Base-by-base conservation (phyloP, 2,329 filamentous ascomycete species). In the Penicillium sp. region DNA sequence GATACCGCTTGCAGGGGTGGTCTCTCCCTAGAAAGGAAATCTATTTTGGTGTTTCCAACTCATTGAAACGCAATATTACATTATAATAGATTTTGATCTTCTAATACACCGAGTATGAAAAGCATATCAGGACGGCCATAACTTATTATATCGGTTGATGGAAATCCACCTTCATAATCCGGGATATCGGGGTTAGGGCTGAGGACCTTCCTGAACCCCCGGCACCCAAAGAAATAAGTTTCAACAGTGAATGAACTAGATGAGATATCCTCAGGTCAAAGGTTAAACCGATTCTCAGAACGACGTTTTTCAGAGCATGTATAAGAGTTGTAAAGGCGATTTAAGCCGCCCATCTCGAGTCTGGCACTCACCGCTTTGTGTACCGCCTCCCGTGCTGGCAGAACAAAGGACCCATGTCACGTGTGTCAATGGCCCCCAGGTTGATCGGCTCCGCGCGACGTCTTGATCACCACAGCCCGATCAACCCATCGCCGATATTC, bases 1-100 rank as follows among this genome's bases (percentile, higher is more conserved):
- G 58, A 39, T 36, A 46, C 46, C 45, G 55, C 27, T 41, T 51
- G 36, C 49, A 35, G 51, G 27, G 5, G 11, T 20, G 35, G 20
- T 38, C 18, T 20, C 16, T 13, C 18, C 18, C 4, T 36, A 18
- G 16, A 10, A 10, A 36, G 33, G 33, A 11, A 11, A 18, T 20
- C 16, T 38, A 11, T 38, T 20, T 20, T 38, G 16, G 35, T 38
- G 9, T 38, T 20, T 20, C 16, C 3, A 20, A 18, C 4, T 10
- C 2, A 13, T 38, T 20, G 18, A 4, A 14, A 11, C 18, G 4
- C 18, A 13, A 4, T 35, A 5, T 38, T 4, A 20, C 11, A 9
- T 6, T 13, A 20, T 13, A 8, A 5, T 38, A 2, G 11, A 13
- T 20, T 2, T 6, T 38, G 8, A 11, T 9, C 9, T 38, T 20